Base-by-base conservation (phyloP, 1,284 basidiomycete genomes). In the Moesziomyces antarcticus region DNA sequence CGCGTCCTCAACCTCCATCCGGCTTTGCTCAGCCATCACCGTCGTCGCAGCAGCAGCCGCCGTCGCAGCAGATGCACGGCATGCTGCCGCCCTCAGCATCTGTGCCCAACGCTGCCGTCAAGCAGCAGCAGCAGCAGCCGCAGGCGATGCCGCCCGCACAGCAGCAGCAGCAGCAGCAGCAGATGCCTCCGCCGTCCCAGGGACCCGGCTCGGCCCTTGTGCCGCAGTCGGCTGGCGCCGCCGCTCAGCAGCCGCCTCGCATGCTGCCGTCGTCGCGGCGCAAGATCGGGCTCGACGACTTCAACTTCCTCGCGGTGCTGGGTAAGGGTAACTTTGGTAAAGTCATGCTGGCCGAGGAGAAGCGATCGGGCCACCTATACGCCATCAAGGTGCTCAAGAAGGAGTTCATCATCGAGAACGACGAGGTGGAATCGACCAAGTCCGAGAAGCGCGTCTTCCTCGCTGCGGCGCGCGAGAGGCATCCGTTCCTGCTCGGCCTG, bases 301-400 rank as follows among this genome's bases (percentile, higher is more conserved):
- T 99, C 88, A 99, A 99, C 85, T 99, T 99, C 88, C 87, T 99
- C 55, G 95, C 97, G 21, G 97, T 99, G 8, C 89, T 99, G 33
- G 97, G 97, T 63, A 99, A 99, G 86, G 97, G 97, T 83, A 99
- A 99, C 86, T 99, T 99, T 81, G 97, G 97, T 61, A 99, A 99
- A 85, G 97, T 99, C 85, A 99, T 99, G 97, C 87, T 99, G 58
- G 97, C 97, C 20, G 97, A 99, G 85, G 97, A 99, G 87, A 99
- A 98, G 89, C 90, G 89, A 81, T 89, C 90, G 27, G 93, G 90
- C 80, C 90, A 89, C 63, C 85, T 99, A 64, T 99, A 93, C 85
- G 97, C 97, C n/a, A 98, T 99, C 88, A 99, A 99, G 86, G 97
- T 99, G 41, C 86, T 99, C 84, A 99, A 99, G 88, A 99, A 99